Evolutionary conservation across 129 eudicot genomes (phyloP).

Genomic region (Silybum marianum): DNA sequence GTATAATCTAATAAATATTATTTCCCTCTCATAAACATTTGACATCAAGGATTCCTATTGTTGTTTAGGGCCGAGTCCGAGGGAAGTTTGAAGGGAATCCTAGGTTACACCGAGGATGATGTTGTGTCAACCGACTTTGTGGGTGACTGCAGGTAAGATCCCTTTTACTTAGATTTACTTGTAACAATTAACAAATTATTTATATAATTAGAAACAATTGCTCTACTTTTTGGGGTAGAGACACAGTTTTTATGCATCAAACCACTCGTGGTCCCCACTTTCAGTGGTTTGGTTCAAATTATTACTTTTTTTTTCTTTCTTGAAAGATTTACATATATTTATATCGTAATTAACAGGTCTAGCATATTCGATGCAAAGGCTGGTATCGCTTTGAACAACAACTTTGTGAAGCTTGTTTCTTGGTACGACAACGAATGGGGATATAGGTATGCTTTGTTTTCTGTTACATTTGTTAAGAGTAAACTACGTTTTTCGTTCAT

Average conservation of each 20-base stretch:
- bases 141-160: slow-evolving; percentile 61
- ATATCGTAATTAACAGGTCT: slow-evolving; percentile 42
- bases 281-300: neutral
- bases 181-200: neutral
- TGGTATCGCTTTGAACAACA: slow-evolving; percentile 75
- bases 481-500: neutral
- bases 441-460: slow-evolving; percentile 52
- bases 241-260: neutral
- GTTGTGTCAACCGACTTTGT: slow-evolving; percentile 76
- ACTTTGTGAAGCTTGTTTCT: slow-evolving; percentile 85
- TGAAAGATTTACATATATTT: neutral
- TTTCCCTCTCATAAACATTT: no score
- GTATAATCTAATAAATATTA: no score
- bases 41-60: neutral
- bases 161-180: neutral
- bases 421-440: slow-evolving; percentile 98
- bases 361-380: slow-evolving; percentile 86
- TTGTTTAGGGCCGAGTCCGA: slow-evolving; percentile 55
- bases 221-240: neutral
- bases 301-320: neutral
- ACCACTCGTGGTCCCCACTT: neutral
- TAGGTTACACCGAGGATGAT: slow-evolving; percentile 79
- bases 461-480: neutral
- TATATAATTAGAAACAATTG: neutral
- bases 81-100: slow-evolving; percentile 67